Base-by-base conservation (phyloP, 345 rosid genomes). In the Eucalyptus microcorys region DNA sequence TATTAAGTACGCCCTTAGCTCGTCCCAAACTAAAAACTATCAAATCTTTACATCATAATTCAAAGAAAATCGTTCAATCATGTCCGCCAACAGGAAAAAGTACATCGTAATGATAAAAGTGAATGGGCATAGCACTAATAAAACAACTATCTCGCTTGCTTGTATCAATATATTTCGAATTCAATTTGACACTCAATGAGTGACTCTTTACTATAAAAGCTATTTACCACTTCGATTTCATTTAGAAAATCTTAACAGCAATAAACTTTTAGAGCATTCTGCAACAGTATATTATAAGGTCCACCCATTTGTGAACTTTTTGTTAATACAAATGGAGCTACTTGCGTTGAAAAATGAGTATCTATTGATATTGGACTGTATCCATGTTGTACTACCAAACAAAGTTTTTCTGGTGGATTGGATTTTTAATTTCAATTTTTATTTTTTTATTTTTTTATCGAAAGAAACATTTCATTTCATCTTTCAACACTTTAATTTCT, bases 61-160 rank as follows among this genome's bases (percentile, higher is more conserved):
- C 1, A 27, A 11, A 12, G 32, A 1, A 27, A 27, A 27, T 59
- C 16, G 1, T 11, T 26, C 32, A 27, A 59, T 59, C 16, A 27
- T 26, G 66, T 59, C 16, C 2, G 1, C 32, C 0, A 0, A 59
- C 2, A 0, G 4, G 8, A 59, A 30, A 11, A 13, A 27, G 66
- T 59, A 59, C 7, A 0, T 4, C 32, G 11, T 5, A 26, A 59
- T 59, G 32, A 1, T 57, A 27, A 27, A 59, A 0, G 15, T 3
- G n/a, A 59, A 59, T 59, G 66, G 32, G 32, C 66, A 27, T 13
- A 27, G 66, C 7, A 59, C 66, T 59, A 5, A 59, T 12, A 5
- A 1, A 59, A 27, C 7, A 59, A 59, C 66, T 27, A 59, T 59
- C 32, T 59, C 7, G 66, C 32, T 59, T 59, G 32, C 32, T 59